These are phyloP conservation scores for Chalaropsis ovoidea DNA, from an alignment of 2,329 filamentous ascomycete species.

Conservation along the genomic window DNA sequence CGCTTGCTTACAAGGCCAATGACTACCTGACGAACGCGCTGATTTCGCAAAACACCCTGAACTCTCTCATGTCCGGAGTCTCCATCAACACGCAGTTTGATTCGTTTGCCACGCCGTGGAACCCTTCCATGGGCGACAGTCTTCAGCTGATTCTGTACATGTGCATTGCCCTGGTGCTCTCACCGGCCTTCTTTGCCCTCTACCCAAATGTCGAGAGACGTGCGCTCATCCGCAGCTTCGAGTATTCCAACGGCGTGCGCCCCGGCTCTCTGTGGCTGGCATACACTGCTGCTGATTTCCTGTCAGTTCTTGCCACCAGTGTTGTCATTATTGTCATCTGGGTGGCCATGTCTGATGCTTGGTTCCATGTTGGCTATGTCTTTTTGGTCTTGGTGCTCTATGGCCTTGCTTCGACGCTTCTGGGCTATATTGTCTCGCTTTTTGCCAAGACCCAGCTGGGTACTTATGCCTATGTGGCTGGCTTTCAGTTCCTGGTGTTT, in stretches of 20 bases:
- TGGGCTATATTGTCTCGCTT: conserved; percentile 73
- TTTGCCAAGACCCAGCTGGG: conserved; percentile 69
- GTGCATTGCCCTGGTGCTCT: conserved; percentile 64
- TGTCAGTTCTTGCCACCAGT: conserved; percentile 50
- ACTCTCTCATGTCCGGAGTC: conserved; percentile 56
- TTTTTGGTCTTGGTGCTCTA: conserved; percentile 75
- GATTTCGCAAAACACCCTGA: conserved; percentile 54
- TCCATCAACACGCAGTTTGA: conserved; percentile 63
- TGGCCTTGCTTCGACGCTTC: conserved; percentile 63
- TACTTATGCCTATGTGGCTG: conserved; percentile 73
- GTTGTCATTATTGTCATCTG: conserved; percentile 56
- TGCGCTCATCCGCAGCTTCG: conserved; percentile 66
- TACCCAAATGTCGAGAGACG: conserved; percentile 81
- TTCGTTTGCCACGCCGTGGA: conserved; percentile 64
- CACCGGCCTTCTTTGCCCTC: conserved; percentile 76
- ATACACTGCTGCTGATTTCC: conserved; percentile 70
- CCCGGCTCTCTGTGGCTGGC: conserved; percentile 76
- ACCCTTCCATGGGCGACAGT: conserved; percentile 57
- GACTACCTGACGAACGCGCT: conserved; percentile 48
- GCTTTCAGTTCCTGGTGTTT: conserved; percentile 62
- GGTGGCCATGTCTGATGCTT: conserved; percentile 51
- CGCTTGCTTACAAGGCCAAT: conserved; percentile 61
- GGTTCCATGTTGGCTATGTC: conserved; percentile 71
- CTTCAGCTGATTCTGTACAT: conserved; percentile 76
- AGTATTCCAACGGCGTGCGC: conserved; percentile 86